These are phyloP conservation scores for Didymella segeticola DNA, from an alignment of 2,329 filamentous ascomycete species.

Conservation along the genomic window DNA sequence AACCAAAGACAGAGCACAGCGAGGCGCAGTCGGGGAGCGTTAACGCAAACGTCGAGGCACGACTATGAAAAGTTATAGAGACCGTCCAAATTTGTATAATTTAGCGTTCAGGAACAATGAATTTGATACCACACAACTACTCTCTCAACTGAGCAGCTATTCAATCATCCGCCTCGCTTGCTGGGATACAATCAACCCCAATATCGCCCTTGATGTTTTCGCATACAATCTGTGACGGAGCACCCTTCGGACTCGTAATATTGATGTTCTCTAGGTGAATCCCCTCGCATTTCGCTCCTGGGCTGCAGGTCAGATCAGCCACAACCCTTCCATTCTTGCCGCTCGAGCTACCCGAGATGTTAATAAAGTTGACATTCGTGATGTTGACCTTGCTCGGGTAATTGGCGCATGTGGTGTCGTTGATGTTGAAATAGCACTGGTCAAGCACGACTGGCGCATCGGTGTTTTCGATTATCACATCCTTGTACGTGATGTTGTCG, in stretches of 20 bases:
- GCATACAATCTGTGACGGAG: conserved; percentile 54
- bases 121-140: conserved; percentile 7
- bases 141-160: neutral
- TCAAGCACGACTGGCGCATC: conserved; percentile 66
- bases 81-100: neutral
- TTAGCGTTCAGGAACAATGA: conserved; percentile 9
- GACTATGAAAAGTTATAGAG: neutral
- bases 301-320: conserved; percentile 63
- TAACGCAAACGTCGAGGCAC: conserved; percentile 12
- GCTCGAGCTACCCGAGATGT: conserved; percentile 64
- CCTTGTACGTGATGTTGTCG: conserved; percentile 68
- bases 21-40: neutral
- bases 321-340: conserved; percentile 63
- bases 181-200: conserved; percentile 48
- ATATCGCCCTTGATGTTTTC: conserved; percentile 55
- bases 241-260: conserved; percentile 59
- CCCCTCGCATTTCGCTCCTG: conserved; percentile 63
- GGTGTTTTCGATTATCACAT: conserved; percentile 65
- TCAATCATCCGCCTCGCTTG: conserved; percentile 39
- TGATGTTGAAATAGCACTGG: conserved; percentile 68
- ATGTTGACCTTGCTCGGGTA: conserved; percentile 66
- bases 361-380: conserved; percentile 65
- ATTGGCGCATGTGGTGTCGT: conserved; percentile 57
- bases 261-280: conserved; percentile 64
- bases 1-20: conserved; percentile 11